These are phyloP conservation scores for Glomus cerebriforme DNA, from an alignment of 192 early-diverging fungal species.

Conservation along the genomic window DNA sequence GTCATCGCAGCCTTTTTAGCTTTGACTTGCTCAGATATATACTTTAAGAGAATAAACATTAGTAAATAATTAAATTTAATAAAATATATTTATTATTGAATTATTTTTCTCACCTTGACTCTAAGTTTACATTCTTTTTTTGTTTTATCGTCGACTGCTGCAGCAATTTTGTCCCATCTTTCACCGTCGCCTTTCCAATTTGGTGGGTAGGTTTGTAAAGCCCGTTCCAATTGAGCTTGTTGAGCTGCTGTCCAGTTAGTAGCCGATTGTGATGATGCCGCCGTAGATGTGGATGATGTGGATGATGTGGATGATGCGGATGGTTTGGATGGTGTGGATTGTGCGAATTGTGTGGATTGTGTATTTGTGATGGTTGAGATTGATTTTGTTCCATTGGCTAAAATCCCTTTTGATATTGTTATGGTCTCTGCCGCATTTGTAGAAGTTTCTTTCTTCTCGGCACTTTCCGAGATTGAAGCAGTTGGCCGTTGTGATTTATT, in stretches of 20 bases:
- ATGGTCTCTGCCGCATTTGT: background rate
- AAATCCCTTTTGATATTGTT: background rate
- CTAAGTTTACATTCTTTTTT: conserved; percentile 68
- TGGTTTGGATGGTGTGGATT: background rate
- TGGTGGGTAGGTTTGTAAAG: conserved; percentile 60
- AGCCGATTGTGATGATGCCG: conserved; percentile 27
- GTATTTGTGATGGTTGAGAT: background rate
- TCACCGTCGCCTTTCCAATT: conserved; percentile 58
- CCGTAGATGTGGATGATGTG: background rate
- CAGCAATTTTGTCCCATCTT: conserved; percentile 68
- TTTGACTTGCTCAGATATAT: conserved; percentile 51
- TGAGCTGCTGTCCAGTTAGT: conserved; percentile 54
- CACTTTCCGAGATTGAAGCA: background rate
- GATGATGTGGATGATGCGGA: background rate
- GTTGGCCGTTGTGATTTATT: background rate
- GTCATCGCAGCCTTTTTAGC: conserved; percentile 41
- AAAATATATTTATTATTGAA: background rate
- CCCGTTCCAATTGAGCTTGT: conserved; percentile 57
- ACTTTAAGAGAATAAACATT: conserved; percentile 28
- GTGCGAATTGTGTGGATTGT: background rate
- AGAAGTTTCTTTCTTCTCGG: background rate
- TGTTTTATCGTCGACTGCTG: conserved; percentile 54
- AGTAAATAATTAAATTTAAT: background rate
- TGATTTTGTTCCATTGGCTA: background rate
- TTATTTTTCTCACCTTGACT: conserved; percentile 50